Evolutionary conservation across 495 filamentous ascomycete species (phyloP), one percentile per base, ranked within the genome.

Genomic region (Penicillium nucicola): DNA sequence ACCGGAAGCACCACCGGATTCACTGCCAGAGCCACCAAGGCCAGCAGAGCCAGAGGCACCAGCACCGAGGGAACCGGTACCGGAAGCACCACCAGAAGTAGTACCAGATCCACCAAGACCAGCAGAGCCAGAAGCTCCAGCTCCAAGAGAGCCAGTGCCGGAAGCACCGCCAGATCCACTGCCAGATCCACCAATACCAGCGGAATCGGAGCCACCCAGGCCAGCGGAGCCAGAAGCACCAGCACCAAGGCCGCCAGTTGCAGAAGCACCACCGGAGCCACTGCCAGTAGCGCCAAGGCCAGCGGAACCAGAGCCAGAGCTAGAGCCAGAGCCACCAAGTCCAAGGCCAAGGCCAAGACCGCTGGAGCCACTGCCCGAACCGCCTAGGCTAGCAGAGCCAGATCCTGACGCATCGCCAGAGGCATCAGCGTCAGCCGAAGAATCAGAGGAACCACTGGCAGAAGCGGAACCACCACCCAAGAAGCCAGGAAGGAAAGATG

Each of bases 241-340:
- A 7, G 38, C 48, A 25, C 48, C 47, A 33, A 35, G 30, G 5
- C 5, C 50, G 15, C 42, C 32, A 38, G 32, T 22, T 1, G 22
- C 40, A 22, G 36, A 44, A 25, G 19, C 39, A 44, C 48, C 22
- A 36, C 28, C 50, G 5, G 50, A 52, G 12, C 31, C 41, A 20
- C 33, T 20, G 14, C 40, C 49, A 10, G 38, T 32, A 38, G 35
- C 18, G 17, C 45, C 35, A 6, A 20, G 10, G 9, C 28, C 23
- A 9, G 41, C n/a, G 10, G 23, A 33, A n/a, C 47, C 46, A 31
- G 34, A 45, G 33, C 36, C 39, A 31, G n/a, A n/a, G n/a, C n/a
- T n/a, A n/a, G n/a, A n/a, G 18, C 47, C 46, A 31, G 34, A 45
- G 33, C 36, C 39, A 31, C 52, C 52, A 14, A 47, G 36, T 4